Base-by-base conservation (phyloP, 2,329 filamentous ascomycete species). In the Sporothrix curviconia region DNA sequence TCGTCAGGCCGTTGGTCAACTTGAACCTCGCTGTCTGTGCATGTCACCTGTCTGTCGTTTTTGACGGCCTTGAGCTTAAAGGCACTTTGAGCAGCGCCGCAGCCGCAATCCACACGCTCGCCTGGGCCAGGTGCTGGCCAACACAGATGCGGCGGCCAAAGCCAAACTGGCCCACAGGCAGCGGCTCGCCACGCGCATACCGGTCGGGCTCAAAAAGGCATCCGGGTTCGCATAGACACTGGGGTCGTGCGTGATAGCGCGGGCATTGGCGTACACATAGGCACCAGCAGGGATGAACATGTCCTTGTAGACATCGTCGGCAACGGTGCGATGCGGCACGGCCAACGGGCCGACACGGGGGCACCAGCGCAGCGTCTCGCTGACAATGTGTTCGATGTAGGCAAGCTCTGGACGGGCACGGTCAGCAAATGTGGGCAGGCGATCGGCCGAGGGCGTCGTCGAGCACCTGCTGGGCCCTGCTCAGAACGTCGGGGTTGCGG, bases 141-240 rank as follows among this genome's bases (percentile, higher is more conserved):
- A 74, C 74, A 39, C 75, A 77, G 0, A 78, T 74, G 3, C 80
- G 70, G 2, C 79, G 71, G 0, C 80, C 80, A 63, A 79, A 82
- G 1, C 80, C 81, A 62, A 83, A 82, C 19, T 74, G 70, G 59
- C 73, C 62, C 5, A 64, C 42, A 0, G 69, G 72, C 36, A 75
- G 60, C 0, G 73, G 74, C 55, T 73, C 73, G 49, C 65, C 67
- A 62, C 71, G 74, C 2, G 74, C 58, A 70, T 72, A 76, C 1
- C 74, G 68, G 1, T 65, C 69, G 1, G 74, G 73, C 60, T 73
- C 71, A 60, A 76, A n/a, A n/a, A 76, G 1, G 57, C 56, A 22
- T 76, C 71, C 0, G 69, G 63, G 54, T 75, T 68, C 0, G 69
- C 68, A 53, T 75, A 77, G 1, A 65, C 65, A 1, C 61, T 56